Base-by-base conservation (phyloP, 2,329 filamentous ascomycete species). In the Penicillium sp. region DNA sequence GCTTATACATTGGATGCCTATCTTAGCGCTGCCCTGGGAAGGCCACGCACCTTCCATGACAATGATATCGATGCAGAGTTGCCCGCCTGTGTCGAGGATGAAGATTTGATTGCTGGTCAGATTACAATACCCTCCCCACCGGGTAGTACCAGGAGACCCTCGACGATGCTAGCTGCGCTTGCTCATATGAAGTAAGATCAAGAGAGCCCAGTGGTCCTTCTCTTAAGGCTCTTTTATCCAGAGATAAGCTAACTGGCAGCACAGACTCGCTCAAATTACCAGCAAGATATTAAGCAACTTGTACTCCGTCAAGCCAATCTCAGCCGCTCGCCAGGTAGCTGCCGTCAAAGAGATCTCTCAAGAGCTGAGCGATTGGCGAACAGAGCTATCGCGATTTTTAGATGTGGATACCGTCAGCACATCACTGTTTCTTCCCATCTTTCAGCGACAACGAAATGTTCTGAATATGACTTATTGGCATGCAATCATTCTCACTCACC, bases 401-500 rank as follows among this genome's bases (percentile, higher is more conserved):
- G 49, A 52, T 18, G 47, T 78, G 0, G 75, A 77, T 5, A 61
- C 62, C 14, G 64, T 71, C 18, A 73, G 69, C 22, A 52, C 57
- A 9, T 43, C 47, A 0, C 62, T 75, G 2, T 62, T 77, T 2
- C 64, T 72, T 2, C 73, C 75, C 1, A 74, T 77, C 5, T 77
- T 74, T 42, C 75, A 75, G 47, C 67, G 77, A 0, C 76, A 79
- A 49, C 68, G 73, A 0, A 75, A 77, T 22, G 73, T 78, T 0
- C 58, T 79, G 1, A 77, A 76, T 39, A 54, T 78, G 3, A 71
- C 76, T 1, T 78, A 74, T 44, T 77, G 74, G 72, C 77, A 79
- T 47, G 71, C 76, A 2, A 66, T 72, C 11, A 75, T 79, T 5
- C 69, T 78, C 2, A 72, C 71, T 0, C 67, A 77, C 43, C 64